Evolutionary conservation across 331 rosid species (phyloP).

Genomic region (Phaseolus coccineus): DNA sequence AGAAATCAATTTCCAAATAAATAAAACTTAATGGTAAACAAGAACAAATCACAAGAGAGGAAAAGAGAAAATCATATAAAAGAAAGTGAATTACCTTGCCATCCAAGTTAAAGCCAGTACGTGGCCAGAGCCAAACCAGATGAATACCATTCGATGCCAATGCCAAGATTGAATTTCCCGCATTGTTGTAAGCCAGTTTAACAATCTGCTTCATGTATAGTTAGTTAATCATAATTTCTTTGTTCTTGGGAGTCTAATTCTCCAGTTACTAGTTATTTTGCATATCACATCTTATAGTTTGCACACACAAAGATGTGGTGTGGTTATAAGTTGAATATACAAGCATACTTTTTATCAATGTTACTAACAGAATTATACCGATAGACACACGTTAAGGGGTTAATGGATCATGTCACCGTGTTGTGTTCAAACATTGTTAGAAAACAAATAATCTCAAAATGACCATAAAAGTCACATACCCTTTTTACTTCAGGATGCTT

Average conservation of each 20-base stretch:
- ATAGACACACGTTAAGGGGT: not conserved
- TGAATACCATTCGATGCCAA: conserved; percentile 53
- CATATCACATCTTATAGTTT: not conserved
- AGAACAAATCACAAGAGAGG: too few species aligned
- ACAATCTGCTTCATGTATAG: conserved; percentile 45
- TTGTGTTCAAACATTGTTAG: not conserved
- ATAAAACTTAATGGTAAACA: too few species aligned
- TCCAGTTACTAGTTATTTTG: not conserved
- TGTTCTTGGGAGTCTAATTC: not conserved
- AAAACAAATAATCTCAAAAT: conserved; percentile 8
- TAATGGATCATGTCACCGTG: not conserved
- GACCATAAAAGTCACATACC: conserved; percentile 39
- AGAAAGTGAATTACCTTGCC: conserved; percentile 39
- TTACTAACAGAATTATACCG: not conserved
- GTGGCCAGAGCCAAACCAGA: conserved; percentile 56
- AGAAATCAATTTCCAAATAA: not conserved
- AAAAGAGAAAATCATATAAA: not conserved
- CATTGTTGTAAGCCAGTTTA: conserved; percentile 42
- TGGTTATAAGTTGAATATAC: too few species aligned
- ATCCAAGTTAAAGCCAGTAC: not conserved
- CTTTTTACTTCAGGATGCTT: conserved; percentile 25
- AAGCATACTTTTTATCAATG: not conserved
- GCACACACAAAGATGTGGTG: too few species aligned
- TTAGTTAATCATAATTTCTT: conserved; percentile 17
- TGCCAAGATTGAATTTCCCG: conserved; percentile 52